A percentile compares a stretch with the other conserved stretches of the same genome.
phyloP scores from a whole-genome alignment of 2,329 filamentous ascomycete genomes.

The Penicillium oxalicum region DNA sequence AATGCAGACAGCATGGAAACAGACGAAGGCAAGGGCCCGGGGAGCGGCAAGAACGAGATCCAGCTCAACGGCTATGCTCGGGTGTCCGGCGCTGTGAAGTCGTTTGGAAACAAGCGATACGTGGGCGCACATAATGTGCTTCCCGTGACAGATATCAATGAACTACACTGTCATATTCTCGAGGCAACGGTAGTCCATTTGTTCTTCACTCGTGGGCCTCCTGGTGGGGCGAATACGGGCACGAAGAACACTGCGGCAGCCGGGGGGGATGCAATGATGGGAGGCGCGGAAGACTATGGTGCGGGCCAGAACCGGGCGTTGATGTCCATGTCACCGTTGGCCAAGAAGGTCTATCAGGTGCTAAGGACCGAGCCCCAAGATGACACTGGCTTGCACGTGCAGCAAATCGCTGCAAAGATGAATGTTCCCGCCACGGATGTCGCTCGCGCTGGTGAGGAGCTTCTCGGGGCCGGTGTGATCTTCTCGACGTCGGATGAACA shows the following conservation, averaged over 20 bases:
- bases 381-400: constrained; percentile 78
- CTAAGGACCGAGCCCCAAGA: constrained; percentile 62
- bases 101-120: constrained; percentile 76
- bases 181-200: constrained; percentile 87
- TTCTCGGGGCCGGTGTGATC: constrained; percentile 66
- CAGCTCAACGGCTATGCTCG: constrained; percentile 74
- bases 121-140: constrained; percentile 76
- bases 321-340: constrained; percentile 49
- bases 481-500: constrained; percentile 90
- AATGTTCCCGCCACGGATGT: constrained; percentile 65
- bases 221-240: constrained; percentile 38
- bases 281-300: constrained; percentile 29
- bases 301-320: constrained; percentile 31
- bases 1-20: constrained; percentile 42
- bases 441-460: constrained; percentile 70
- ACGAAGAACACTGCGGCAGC: constrained; percentile 39
- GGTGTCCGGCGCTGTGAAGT: constrained; percentile 77
- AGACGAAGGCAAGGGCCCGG: constrained; percentile 35
- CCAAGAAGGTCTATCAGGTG: constrained; percentile 65
- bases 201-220: constrained; percentile 67
- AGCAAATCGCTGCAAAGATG: constrained; percentile 63
- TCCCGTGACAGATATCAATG: constrained; percentile 77
- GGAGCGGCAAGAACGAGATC: constrained; percentile 51
- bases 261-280: constrained; percentile 30
- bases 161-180: constrained; percentile 85